These are phyloP conservation scores for Talaromyces atroroseus DNA, from an alignment of 2,329 filamentous ascomycete species.

Conservation along the genomic window DNA sequence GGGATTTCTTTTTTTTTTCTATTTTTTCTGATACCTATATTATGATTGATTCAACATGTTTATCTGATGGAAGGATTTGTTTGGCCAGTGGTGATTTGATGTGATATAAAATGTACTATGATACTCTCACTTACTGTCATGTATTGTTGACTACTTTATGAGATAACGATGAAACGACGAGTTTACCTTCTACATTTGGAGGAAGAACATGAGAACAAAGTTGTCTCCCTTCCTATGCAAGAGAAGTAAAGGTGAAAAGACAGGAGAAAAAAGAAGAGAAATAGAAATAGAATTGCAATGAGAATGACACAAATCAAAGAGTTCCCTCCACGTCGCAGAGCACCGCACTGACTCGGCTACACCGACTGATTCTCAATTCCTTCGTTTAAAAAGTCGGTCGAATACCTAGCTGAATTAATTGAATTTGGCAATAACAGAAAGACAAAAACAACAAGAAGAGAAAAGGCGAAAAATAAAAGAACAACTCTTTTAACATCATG, in stretches of 20 bases:
- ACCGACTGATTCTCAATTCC: background rate
- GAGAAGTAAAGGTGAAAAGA: background rate
- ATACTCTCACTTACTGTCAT: background rate
- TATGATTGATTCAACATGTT: background rate
- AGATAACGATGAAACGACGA: background rate
- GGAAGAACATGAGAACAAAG: background rate
- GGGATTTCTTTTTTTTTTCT: background rate
- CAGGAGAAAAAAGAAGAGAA: background rate
- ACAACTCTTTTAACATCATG: constrained; percentile 4
- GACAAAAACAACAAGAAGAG: constrained; percentile 18
- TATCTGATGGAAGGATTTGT: background rate
- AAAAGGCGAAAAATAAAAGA: constrained; percentile 13
- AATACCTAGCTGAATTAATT: constrained; percentile 13
- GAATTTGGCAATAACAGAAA: constrained; percentile 13
- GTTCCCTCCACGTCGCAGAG: background rate
- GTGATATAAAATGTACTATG: background rate
- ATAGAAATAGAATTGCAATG: background rate
- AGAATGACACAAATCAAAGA: background rate
- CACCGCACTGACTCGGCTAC: background rate
- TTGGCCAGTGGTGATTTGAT: background rate
- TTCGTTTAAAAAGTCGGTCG: background rate
- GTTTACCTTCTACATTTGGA: background rate
- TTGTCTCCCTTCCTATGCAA: background rate
- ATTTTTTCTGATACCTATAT: background rate
- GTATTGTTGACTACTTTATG: background rate